Base-by-base conservation (phyloP, 768 basidiomycete species). In the Rhodocollybia butyracea region DNA sequence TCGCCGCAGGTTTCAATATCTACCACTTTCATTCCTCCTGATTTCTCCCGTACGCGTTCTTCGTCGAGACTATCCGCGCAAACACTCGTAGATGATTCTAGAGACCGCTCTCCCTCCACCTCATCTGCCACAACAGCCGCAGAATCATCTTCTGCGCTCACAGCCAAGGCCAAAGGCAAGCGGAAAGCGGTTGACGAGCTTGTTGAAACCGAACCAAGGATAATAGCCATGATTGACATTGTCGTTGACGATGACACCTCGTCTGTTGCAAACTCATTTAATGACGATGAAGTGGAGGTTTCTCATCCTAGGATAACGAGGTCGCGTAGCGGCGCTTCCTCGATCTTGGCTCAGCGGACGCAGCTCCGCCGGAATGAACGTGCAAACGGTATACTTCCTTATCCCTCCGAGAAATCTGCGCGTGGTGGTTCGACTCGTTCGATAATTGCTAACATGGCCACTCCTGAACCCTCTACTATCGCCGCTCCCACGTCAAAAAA, bases 41-140 rank as follows among this genome's bases (percentile, higher is more conserved):
- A 17, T 26, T 39, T 29, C 31, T 53, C 51, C 7, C 51, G 31
- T 0, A 54, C 53, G 29, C 53, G 53, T 19, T 54, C 53, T 13
- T 45, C 53, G 12, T 54, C 53, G 17, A 40, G 53, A 19, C 29
- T 54, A 31, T 54, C 53, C 17, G 30, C 53, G 8, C 39, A 34
- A 13, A 54, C 53, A 3, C 27, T 54, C 3, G 53, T 54, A 5
- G 43, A 32, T 17, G 53, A 54, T 6, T 41, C 12, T 7, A 50
- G 48, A 22, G 48, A 50, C 5, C 22, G 21, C 26, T 50, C 48
- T 22, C 48, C 48, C 12, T 36, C 48, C 2, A 24, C 12, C n/a
- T 50, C 48, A 5, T 50, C 48, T 24, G 22, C 32, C 27, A 36
- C 48, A 15, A 53, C 51, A 5, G 40, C 24, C 36, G 26, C 51